phyloP scores from a whole-genome alignment of 495 filamentous ascomycete species.

The Aspergillus saccharolyticus region DNA sequence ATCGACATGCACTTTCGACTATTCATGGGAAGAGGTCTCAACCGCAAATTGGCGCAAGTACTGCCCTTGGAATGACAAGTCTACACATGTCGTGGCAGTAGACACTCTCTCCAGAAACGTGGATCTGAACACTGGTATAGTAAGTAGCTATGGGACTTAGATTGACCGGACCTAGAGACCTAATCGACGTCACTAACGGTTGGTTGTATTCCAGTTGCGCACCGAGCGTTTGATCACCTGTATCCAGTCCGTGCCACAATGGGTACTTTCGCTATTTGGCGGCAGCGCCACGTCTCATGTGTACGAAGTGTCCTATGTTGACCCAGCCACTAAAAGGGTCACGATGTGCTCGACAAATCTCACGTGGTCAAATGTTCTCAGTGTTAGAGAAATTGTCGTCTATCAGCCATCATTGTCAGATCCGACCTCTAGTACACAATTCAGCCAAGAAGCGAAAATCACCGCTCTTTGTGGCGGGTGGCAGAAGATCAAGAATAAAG shows the following conservation, averaged over 20 bases:
- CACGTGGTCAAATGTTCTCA: constrained; percentile 81
- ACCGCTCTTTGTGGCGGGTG: constrained; percentile 93
- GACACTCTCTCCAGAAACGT: constrained; percentile 83
- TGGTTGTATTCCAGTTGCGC: constrained; percentile 53
- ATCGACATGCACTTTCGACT: constrained; percentile 81
- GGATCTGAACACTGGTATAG: constrained; percentile 77
- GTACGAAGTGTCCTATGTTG: constrained; percentile 92
- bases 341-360: constrained; percentile 93
- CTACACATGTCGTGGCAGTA: constrained; percentile 87
- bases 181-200: neutral
- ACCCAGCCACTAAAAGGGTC: constrained; percentile 72
- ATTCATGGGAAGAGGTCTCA: constrained; percentile 98
- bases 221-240: constrained; percentile 97
- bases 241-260: constrained; percentile 80
- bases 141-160: constrained; percentile 37
- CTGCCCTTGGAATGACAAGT: constrained; percentile 96
- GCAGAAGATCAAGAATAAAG: constrained; percentile 88
- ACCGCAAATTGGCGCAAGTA: constrained; percentile 99
- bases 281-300: constrained; percentile 73
- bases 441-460: constrained; percentile 84
- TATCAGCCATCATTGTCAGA: constrained; percentile 60
- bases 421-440: constrained; percentile 61
- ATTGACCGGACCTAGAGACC: neutral
- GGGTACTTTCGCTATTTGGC: constrained; percentile 73
- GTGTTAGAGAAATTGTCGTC: constrained; percentile 81